Evolutionary conservation across 1,284 basidiomycete genomes (phyloP).

Genomic region (Ganoderma meredithae): DNA sequence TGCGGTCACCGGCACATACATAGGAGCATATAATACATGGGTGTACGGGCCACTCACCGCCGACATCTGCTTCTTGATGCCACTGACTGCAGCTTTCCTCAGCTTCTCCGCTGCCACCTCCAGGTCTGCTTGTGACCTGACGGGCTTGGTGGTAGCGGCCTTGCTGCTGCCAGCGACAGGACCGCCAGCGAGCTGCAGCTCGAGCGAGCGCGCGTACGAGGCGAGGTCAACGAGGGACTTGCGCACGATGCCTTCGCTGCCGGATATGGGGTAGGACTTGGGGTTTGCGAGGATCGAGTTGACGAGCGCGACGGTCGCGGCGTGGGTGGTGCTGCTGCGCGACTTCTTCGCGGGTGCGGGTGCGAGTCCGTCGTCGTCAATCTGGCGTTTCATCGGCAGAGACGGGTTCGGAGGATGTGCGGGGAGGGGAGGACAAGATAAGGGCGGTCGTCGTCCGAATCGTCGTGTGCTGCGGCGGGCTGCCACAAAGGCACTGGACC

Average conservation of each 20-base stretch:
- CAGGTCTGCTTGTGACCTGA: constrained; percentile 50
- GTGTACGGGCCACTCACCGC: constrained; percentile 39
- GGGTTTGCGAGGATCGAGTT: constrained; percentile 46
- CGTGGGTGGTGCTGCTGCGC: constrained; percentile 37
- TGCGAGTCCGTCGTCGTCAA: constrained; percentile 34
- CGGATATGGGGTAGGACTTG: constrained; percentile 46
- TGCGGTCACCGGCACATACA: constrained; percentile 8
- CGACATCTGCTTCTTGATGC: constrained; percentile 63
- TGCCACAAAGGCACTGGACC: not conserved
- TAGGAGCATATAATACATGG: constrained; percentile 4
- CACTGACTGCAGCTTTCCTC: constrained; percentile 52
- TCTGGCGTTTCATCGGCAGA: constrained; percentile 47
- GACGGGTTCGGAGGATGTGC: not conserved
- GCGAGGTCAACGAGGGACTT: constrained; percentile 49
- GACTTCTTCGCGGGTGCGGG: constrained; percentile 41
- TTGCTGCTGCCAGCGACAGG: constrained; percentile 26
- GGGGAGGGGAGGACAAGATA: not conserved
- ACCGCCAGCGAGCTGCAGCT: constrained; percentile 37
- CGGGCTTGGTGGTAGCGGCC: constrained; percentile 39
- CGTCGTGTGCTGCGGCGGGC: not conserved
- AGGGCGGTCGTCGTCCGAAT: no score
- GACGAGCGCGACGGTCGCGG: constrained; percentile 47
- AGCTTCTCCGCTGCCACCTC: constrained; percentile 56
- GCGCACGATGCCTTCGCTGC: constrained; percentile 44
- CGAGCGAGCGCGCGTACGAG: constrained; percentile 53